phyloP scores from a whole-genome alignment of 768 basidiomycete species.

The Phylloporus rhodoxanthus region DNA sequence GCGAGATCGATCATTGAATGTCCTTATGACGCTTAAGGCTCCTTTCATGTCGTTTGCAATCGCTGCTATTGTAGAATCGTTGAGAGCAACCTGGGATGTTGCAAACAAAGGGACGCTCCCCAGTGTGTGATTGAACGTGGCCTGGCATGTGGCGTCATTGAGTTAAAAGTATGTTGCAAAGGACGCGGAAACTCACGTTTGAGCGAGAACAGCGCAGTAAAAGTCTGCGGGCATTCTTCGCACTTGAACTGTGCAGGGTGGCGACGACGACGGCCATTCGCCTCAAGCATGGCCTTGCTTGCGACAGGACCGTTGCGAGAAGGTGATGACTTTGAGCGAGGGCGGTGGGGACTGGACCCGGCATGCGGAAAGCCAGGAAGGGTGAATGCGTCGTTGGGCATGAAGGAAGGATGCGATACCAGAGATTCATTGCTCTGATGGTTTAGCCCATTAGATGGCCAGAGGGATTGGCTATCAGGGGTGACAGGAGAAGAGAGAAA shows the following conservation, averaged over 20 bases:
- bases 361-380: not conserved
- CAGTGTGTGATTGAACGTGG: slow-evolving; percentile 26
- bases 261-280: slow-evolving; percentile 27
- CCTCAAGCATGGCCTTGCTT: slow-evolving; percentile 30
- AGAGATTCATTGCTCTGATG: slow-evolving; percentile 10
- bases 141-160: slow-evolving; percentile 17
- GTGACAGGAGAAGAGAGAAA: slow-evolving; percentile 14
- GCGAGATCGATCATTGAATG: slow-evolving; percentile 12
- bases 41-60: slow-evolving; percentile 31
- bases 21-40: slow-evolving; percentile 30
- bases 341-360: slow-evolving; percentile 10
- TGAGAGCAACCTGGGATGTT: slow-evolving; percentile 22
- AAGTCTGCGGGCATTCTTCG: slow-evolving; percentile 18
- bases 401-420: not conserved
- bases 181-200: slow-evolving; percentile 20
- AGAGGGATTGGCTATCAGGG: slow-evolving; percentile 7
- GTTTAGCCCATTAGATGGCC: not conserved
- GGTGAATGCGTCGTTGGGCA: slow-evolving; percentile 2
- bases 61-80: slow-evolving; percentile 29
- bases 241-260: slow-evolving; percentile 22
- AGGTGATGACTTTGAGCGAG: slow-evolving; percentile 12
- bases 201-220: slow-evolving; percentile 30
- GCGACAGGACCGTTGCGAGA: slow-evolving; percentile 20
- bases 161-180: not conserved
- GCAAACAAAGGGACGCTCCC: slow-evolving; percentile 24